Base-by-base conservation (phyloP, 441 rosid species). In the Macaranga tanarius region DNA sequence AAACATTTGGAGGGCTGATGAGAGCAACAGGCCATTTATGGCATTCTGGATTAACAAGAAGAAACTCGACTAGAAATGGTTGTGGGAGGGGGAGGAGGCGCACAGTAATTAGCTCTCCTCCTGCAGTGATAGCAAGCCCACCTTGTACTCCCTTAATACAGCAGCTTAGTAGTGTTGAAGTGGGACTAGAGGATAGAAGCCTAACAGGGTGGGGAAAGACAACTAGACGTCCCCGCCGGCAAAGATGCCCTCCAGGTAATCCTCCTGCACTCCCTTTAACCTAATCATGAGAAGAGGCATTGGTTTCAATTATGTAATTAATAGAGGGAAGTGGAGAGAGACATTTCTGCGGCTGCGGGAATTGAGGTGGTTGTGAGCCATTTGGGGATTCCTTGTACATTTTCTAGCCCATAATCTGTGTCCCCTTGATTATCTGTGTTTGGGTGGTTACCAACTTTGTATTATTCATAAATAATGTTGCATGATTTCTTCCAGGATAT, bases 141-240 rank as follows among this genome's bases (percentile, higher is more conserved):
- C 76, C 80, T 66, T 79, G 81, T 73, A 19, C 86, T 34, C 86
- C 90, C 55, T 73, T 86, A 80, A 67, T 81, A 54, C 90, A 88
- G 70, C 92, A 87, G 77, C 82, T 86, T 60, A 83, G 70, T 67
- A 85, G 76, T 69, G 79, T 85, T 57, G 88, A 86, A 79, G 87
- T 74, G 81, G 95, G 88, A 77, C 74, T 90, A 79, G 95, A 89
- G 74, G 91, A 91, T 79, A 80, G 88, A 82, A 87, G 93, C 86
- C 89, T 92, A 71, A 87, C 93, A 0, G 98, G 98, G 67, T 95
- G 97, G 97, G 97, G 99, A 50, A 92, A 89, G 82, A 92, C 95
- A 72, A 86, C 97, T 5, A 86, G 99, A 82, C 85, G 97, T 31
- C 96, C 97, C 69, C 94, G 95, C 68, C 76, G 97, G 76, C 97